Conservation (phyloP, 805 yeast species). For the Lipomyces sp. region DNA sequence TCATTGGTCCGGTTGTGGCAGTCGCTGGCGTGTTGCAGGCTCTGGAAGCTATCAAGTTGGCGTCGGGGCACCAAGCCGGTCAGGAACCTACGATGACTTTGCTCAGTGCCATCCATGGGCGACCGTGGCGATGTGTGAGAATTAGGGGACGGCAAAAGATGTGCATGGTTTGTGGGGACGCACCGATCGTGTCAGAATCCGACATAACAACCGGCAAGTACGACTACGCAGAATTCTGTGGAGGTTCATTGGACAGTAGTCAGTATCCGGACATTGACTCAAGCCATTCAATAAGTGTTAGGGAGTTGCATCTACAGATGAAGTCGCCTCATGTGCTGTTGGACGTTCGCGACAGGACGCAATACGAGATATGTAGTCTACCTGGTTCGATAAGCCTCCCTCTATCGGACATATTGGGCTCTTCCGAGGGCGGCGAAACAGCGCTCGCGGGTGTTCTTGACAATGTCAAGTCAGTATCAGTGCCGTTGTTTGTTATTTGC, state of each 20-base stretch:
- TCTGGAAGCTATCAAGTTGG: constrained; percentile 77
- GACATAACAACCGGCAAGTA: constrained; percentile 54
- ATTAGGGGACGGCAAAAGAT: constrained; percentile 69
- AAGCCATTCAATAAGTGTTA: constrained; percentile 55
- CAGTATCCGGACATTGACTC: constrained; percentile 49
- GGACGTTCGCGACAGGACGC: constrained; percentile 84
- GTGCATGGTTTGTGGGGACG: constrained; percentile 69
- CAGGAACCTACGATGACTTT: constrained; percentile 66
- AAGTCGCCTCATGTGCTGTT: constrained; percentile 48
- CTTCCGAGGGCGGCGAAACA: constrained; percentile 37
- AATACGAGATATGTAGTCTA: constrained; percentile 68
- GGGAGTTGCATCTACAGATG: constrained; percentile 44
- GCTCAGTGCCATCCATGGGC: constrained; percentile 66
- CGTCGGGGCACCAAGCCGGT: constrained; percentile 58
- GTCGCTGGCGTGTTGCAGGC: constrained; percentile 89
- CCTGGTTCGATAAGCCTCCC: constrained; percentile 68
- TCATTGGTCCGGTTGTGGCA: constrained; percentile 96
- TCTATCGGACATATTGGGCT: constrained; percentile 53
- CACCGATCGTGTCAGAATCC: constrained; percentile 56
- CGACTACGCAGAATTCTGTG: constrained; percentile 79
- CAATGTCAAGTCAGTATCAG: constrained; percentile 33
- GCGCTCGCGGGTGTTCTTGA: constrained; percentile 23
- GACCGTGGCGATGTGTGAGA: constrained; percentile 65
- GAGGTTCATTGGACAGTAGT: constrained; percentile 51
- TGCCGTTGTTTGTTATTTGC: constrained; percentile 67